phyloP scores from a whole-genome alignment of 129 eudicot species.

The Gnaphalium uliginosum region DNA sequence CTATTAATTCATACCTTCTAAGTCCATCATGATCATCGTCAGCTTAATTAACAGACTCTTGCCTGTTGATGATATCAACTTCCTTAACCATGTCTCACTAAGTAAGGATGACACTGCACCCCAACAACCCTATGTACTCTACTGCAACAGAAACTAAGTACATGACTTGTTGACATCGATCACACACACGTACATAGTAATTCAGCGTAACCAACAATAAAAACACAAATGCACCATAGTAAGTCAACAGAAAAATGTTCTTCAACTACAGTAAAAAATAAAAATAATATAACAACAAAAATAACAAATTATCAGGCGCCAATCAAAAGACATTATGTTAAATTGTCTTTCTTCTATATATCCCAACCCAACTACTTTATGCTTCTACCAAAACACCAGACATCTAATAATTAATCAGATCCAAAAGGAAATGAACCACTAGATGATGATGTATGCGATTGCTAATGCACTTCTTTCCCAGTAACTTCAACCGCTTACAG shows the following conservation, averaged over 20 bases:
- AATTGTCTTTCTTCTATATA: constrained; percentile 25
- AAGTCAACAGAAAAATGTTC: constrained; percentile 14
- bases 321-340: constrained; percentile 21
- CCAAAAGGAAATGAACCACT: not conserved
- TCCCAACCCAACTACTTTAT: constrained; percentile 28
- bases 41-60: too few relatives aligned
- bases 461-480: constrained; percentile 9
- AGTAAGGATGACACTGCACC: too few relatives aligned
- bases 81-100: too few relatives aligned
- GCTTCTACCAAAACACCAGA: constrained; percentile 23
- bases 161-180: too few relatives aligned
- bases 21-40: too few relatives aligned
- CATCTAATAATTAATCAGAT: not conserved
- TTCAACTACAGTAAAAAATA: constrained; percentile 5
- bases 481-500: not conserved
- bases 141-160: too few relatives aligned
- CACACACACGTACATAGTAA: too few relatives aligned
- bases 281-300: not conserved
- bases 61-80: too few relatives aligned
- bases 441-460: constrained; percentile 7
- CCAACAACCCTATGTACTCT: too few relatives aligned
- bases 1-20: too few relatives aligned
- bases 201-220: constrained; percentile 4
- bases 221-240: constrained; percentile 1
- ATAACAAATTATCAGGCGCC: not conserved